Percentiles rank a stretch among this genome's conserved stretches.
Evolutionary conservation across 1,284 basidiomycete genomes (phyloP).

Genomic region (Schizopora paradoxa): DNA sequence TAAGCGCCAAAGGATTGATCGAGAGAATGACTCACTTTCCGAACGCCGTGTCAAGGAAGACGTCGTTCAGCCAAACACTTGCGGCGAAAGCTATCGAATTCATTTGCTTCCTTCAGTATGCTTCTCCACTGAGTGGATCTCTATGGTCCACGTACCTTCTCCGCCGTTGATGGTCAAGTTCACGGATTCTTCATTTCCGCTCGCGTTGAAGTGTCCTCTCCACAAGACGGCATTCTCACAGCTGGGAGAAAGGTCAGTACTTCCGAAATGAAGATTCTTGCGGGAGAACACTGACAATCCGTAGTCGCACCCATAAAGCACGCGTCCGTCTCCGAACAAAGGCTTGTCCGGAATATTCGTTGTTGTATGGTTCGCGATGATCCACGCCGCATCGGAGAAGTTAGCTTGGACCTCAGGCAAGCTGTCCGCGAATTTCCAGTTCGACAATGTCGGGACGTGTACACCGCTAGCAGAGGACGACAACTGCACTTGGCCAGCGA

Average conservation of each 20-base stretch:
- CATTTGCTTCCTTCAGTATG: background rate
- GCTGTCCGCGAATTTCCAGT: slow-evolving; percentile 69
- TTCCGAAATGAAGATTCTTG: background rate
- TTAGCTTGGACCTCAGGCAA: slow-evolving; percentile 55
- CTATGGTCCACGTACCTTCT: slow-evolving; percentile 41
- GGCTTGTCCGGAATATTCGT: slow-evolving; percentile 68
- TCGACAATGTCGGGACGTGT: slow-evolving; percentile 35
- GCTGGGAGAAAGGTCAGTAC: slow-evolving; percentile 31
- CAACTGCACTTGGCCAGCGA: slow-evolving; percentile 7
- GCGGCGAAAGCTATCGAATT: slow-evolving; percentile 61
- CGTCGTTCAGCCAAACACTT: slow-evolving; percentile 73
- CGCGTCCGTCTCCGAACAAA: slow-evolving; percentile 64
- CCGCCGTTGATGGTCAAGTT: slow-evolving; percentile 77
- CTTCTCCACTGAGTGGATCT: background rate
- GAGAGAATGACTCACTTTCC: slow-evolving; percentile 49
- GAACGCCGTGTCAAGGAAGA: slow-evolving; percentile 65
- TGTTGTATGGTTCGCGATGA: slow-evolving; percentile 55
- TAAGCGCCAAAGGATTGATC: background rate
- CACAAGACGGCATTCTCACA: slow-evolving; percentile 76
- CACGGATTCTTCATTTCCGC: slow-evolving; percentile 51
- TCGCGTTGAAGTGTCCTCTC: slow-evolving; percentile 71
- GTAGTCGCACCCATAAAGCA: slow-evolving; percentile 79
- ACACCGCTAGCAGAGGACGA: slow-evolving; percentile 1
- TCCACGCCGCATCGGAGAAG: slow-evolving; percentile 63
- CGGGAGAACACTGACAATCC: slow-evolving; percentile 53